Evolutionary conservation across 257 asterid species (phyloP), one percentile per base, ranked within the genome.

Genomic region (Datura wrightii): DNA sequence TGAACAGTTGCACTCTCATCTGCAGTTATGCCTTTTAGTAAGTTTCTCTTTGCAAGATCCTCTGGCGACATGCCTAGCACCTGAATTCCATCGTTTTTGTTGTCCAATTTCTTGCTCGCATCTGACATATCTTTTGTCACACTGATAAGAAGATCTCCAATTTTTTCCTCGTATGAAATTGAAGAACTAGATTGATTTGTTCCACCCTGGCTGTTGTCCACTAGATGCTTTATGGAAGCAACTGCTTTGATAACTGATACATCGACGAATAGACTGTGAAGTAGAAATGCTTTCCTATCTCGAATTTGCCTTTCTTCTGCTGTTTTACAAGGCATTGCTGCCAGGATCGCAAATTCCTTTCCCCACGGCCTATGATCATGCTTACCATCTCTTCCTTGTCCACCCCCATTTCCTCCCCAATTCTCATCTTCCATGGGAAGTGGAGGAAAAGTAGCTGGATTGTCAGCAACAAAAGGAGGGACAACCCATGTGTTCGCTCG

Each of bases 371-470:
- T 94, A 58, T 86, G 91, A 85, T 95, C 99, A 85, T 92, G 85
- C 86, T 91, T 93, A 50, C 97, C 98, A 9, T 42, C 55, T 86
- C 94, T 92, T 70, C 98, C 98, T 72, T 90, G 97, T 79, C 99
- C 99, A 67, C 99, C 99, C 71, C 99, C 99, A 84, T 87, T 91
- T 79, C 99, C 99, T 80, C 97, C 98, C 98, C 98, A 97, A n/a
- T 83, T 90, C 87, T 92, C 97, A 88, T 97, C 98, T 91, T 97
- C 99, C 15, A 89, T 50, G 9, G 98, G 97, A 80, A 97, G 93
- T 36, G 97, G 93, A 60, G 86, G 86, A 79, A 93, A 91, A 24
- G 89, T 88, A 65, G 89, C 84, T 34, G 92, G 83, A 84, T 93
- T 87, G 86, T 94, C 96, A 8, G 86, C 83, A 46, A 93, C 85